Conservation (phyloP, 768 basidiomycete genomes). For the Russula lepida region DNA sequence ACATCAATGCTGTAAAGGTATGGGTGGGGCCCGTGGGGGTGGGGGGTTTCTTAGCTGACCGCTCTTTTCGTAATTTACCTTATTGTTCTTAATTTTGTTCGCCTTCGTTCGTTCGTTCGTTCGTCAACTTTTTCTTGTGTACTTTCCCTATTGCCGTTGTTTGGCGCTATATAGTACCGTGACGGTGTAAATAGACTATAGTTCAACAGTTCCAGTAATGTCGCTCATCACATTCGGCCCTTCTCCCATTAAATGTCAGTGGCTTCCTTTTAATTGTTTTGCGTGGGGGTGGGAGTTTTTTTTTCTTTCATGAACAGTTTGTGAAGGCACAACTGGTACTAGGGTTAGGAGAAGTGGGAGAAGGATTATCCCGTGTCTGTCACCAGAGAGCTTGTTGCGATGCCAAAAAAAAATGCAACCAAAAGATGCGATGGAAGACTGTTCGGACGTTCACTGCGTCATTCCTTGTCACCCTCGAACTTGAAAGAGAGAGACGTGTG, state of each 20-base stretch:
- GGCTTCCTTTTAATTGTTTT: neutral
- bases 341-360: neutral
- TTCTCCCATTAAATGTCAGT: neutral
- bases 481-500: neutral
- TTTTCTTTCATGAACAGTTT: neutral
- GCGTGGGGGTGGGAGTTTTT: neutral
- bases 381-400: no score
- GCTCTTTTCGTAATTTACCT: no score
- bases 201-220: neutral
- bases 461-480: neutral
- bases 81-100: neutral
- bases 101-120: neutral
- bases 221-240: neutral
- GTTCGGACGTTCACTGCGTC: neutral
- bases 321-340: neutral
- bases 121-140: neutral
- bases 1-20: conserved; percentile 1
- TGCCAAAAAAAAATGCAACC: neutral
- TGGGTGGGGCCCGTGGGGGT: no score
- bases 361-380: neutral
- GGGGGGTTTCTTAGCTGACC: neutral
- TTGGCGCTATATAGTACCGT: no score
- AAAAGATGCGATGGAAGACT: neutral
- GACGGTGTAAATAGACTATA: neutral
- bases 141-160: neutral